Base-by-base conservation (phyloP, 2,329 filamentous ascomycete species). In the Cercospora citrullina region DNA sequence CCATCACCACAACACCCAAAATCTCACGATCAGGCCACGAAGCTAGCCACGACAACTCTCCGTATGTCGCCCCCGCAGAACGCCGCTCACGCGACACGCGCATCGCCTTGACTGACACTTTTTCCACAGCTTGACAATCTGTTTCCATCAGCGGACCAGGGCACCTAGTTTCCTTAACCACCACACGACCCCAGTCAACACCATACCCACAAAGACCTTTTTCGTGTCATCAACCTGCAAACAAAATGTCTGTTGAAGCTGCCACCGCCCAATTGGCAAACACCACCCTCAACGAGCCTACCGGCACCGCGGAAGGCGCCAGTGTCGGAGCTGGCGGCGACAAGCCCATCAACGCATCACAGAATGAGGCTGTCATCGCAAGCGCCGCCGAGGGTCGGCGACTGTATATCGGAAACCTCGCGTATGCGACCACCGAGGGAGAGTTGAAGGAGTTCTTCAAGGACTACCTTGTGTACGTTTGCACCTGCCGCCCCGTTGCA, bases 361-460 rank as follows among this genome's bases (percentile, higher is more conserved):
- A 91, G 84, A 91, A 92, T 81, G 93, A 97, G 83, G 93, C 94
- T 82, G 93, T 95, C 80, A 90, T 95, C 83, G 93, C 93, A 85
- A 97, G 93, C 86, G 95, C 95, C 83, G 94, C 94, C 84, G 95
- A 99, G 88, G 94, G 95, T 83, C 93, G 95, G 87, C 93, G 95
- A 86, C 91, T 99, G 79, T 99, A 99, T 87, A 98, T 99, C 87
- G 95, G 95, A 87, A 99, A 99, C 88, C 92, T 99, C 89, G 95
- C 95, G 80, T 99, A 99, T 84, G 94, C 94, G 90, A 98, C 95
- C 90, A 97, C 93, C 83, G 95, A 98, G 92, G 95, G 92, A 91
- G 93, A 97, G 90, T 93, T 99, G 89, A 97, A 96, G 88, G 92
- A 95, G 79, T 99, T 99, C 89, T 99, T 99, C 91, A 94, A 95